Conservation (phyloP, 257 asterid genomes). For the Apocynum venetum region DNA sequence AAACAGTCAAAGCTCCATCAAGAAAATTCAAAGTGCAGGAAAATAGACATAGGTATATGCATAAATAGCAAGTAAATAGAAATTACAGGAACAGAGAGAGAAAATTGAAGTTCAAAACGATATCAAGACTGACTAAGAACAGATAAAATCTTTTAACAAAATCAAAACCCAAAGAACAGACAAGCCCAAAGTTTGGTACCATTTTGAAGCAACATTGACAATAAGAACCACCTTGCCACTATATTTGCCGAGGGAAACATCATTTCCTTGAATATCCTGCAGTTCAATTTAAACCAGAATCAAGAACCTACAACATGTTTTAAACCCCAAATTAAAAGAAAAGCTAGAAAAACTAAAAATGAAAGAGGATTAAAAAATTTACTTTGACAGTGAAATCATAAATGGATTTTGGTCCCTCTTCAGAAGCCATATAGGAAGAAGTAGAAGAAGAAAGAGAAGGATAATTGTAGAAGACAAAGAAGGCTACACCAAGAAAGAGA, state of each 20-base stretch:
- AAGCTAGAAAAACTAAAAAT: not conserved
- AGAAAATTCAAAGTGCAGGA: not conserved
- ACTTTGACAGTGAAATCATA: constrained; percentile 72
- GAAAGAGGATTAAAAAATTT: not conserved
- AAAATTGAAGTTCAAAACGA: constrained; percentile 1
- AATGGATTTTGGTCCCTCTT: constrained; percentile 33
- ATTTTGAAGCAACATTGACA: constrained; percentile 84
- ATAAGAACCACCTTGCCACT: constrained; percentile 69
- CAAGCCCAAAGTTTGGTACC: constrained; percentile 34
- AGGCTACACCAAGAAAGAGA: constrained; percentile 43
- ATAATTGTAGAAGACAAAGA: constrained; percentile 24
- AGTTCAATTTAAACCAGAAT: constrained; percentile 16
- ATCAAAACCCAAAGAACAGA: not conserved
- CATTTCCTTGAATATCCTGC: constrained; percentile 76
- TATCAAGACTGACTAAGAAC: not conserved
- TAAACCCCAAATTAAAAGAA: not conserved
- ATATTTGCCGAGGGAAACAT: constrained; percentile 66
- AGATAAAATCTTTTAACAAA: not conserved
- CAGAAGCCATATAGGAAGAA: constrained; percentile 24
- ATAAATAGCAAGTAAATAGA: too few relatives aligned
- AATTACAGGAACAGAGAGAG: not conserved
- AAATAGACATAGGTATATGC: not conserved
- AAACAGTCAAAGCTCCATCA: not conserved
- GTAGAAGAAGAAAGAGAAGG: constrained; percentile 18
- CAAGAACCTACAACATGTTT: not conserved